phyloP scores from a whole-genome alignment of 202 grass and related monocot species.

The Bolboschoenoplectus hybrid region DNA sequence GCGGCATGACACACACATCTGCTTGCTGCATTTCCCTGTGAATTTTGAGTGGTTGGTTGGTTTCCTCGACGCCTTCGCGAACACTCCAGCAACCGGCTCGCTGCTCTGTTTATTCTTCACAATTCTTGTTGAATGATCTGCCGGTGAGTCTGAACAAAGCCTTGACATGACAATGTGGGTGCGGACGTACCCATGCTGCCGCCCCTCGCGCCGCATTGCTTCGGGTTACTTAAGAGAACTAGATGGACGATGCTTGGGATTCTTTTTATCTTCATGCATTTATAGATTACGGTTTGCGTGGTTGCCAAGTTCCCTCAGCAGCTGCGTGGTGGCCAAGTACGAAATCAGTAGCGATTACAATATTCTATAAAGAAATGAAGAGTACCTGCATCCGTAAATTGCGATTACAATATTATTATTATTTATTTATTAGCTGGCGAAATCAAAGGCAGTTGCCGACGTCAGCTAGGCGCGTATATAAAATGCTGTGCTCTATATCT shows the following conservation, averaged over 20 bases:
- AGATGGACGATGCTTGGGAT: not conserved
- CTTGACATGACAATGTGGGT: constrained; percentile 30
- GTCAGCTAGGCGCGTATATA: too few relatives aligned
- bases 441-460: not conserved
- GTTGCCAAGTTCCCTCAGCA: not conserved
- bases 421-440: not conserved
- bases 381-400: too few relatives aligned
- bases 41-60: constrained; percentile 65
- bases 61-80: constrained; percentile 43
- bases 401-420: too few relatives aligned
- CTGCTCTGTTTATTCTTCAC: constrained; percentile 23
- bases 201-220: constrained; percentile 53
- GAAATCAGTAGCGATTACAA: not conserved
- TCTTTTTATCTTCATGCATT: not conserved
- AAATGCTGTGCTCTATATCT: not conserved
- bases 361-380: not conserved
- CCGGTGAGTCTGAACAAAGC: constrained; percentile 20
- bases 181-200: constrained; percentile 48
- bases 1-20: constrained; percentile 35
- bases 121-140: not conserved
- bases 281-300: not conserved
- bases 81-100: constrained; percentile 21
- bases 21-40: constrained; percentile 35
- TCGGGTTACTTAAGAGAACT: not conserved
- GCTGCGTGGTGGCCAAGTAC: not conserved